These are phyloP conservation scores for Pseudocercospora macadamiae DNA, from an alignment of 2,329 filamentous ascomycete genomes.

Conservation along the genomic window DNA sequence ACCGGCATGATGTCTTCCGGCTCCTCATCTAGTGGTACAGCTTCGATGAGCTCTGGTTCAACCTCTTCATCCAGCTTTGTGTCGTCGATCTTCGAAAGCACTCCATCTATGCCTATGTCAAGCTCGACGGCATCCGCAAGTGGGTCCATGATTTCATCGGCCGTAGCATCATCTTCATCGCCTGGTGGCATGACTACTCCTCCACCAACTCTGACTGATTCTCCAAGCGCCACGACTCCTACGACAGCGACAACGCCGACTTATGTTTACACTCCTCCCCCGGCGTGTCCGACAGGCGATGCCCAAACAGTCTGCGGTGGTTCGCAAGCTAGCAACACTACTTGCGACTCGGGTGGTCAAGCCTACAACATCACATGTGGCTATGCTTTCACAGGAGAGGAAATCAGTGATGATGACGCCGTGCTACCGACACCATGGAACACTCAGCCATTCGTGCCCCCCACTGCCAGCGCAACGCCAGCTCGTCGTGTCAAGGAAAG, in stretches of 20 bases:
- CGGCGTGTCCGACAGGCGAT: constrained; percentile 12
- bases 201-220: background rate
- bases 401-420: constrained; percentile 11
- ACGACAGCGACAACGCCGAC: background rate
- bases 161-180: too few relatives aligned
- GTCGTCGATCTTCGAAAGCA: background rate
- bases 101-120: background rate
- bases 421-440: constrained; percentile 10
- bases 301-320: constrained; percentile 8
- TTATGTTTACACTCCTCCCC: constrained; percentile 8
- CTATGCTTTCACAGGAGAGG: constrained; percentile 5
- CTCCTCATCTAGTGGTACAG: too few relatives aligned
- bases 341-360: background rate
- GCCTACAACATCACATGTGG: constrained; percentile 14
- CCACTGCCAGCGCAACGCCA: background rate
- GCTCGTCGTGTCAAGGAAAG: background rate
- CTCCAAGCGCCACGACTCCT: background rate
- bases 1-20: too few relatives aligned
- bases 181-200: too few relatives aligned
- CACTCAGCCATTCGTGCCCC: constrained; percentile 7
- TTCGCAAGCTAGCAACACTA: background rate
- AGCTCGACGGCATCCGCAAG: background rate
- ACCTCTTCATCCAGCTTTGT: too few relatives aligned
- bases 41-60: background rate
- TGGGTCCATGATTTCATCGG: too few relatives aligned